These are phyloP conservation scores for Ogataea populi-albae DNA, from an alignment of 805 yeast species.

Conservation along the genomic window DNA sequence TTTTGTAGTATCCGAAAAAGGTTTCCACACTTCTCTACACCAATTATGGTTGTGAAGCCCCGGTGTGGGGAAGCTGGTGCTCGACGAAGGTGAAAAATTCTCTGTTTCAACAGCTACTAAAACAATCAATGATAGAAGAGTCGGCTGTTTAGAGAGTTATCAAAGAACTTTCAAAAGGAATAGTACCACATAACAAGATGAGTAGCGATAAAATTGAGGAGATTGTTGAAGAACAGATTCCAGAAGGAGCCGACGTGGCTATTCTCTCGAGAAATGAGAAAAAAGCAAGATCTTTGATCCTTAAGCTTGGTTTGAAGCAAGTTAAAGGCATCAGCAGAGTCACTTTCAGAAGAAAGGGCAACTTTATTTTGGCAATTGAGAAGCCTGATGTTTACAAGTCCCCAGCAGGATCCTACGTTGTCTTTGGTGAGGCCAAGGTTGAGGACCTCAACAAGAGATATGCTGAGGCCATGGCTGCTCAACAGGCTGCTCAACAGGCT, in stretches of 20 bases:
- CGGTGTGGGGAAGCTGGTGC: too few relatives aligned
- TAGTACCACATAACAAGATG: conserved; percentile 10
- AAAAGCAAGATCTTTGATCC: conserved; percentile 89
- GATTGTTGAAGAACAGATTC: conserved; percentile 45
- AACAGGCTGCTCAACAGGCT: conserved; percentile 54
- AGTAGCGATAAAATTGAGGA: conserved; percentile 31
- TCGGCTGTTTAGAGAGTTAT: too few relatives aligned
- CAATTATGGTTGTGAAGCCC: too few relatives aligned
- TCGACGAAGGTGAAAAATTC: conserved; percentile 13
- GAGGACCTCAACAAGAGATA: conserved; percentile 90
- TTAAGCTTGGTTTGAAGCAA: conserved; percentile 85
- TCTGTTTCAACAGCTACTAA: not conserved
- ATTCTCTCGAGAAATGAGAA: conserved; percentile 87
- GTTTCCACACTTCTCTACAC: too few relatives aligned
- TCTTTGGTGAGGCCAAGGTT: conserved; percentile 96
- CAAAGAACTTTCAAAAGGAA: too few relatives aligned
- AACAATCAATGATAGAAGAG: too few relatives aligned
- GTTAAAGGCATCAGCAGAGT: conserved; percentile 93
- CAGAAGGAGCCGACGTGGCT: conserved; percentile 80
- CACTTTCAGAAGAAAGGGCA: conserved; percentile 90
- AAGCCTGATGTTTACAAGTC: conserved; percentile 94
- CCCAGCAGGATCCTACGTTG: conserved; percentile 90
- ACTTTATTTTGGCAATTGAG: conserved; percentile 87
- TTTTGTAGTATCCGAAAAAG: too few relatives aligned
- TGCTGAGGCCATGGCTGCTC: conserved; percentile 79